These are phyloP conservation scores for Telfairia occidentalis DNA, from an alignment of 331 rosid species.

Conservation along the genomic window DNA sequence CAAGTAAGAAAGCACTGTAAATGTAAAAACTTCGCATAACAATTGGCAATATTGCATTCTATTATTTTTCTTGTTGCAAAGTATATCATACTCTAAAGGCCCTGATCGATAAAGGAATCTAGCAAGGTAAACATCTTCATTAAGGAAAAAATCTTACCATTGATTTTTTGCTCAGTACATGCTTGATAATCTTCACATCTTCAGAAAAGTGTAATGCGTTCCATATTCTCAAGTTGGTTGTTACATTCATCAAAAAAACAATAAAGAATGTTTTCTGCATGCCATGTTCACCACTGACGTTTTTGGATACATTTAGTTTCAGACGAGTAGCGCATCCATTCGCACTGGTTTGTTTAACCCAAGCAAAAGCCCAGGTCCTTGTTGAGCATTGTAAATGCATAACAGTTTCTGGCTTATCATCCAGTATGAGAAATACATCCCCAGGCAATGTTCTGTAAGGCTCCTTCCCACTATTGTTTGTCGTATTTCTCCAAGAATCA, in stretches of 20 bases:
- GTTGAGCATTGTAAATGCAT: neutral
- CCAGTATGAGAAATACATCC: constrained; percentile 10
- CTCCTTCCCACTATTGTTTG: neutral
- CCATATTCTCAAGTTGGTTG: constrained; percentile 32
- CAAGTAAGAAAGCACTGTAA: neutral
- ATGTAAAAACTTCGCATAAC: neutral
- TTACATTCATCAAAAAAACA: constrained; percentile 24
- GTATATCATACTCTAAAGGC: neutral
- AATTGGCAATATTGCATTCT: neutral
- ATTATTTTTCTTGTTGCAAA: neutral
- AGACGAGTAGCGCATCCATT: constrained; percentile 5
- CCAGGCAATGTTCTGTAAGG: constrained; percentile 11
- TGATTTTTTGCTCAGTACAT: constrained; percentile 25
- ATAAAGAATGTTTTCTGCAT: constrained; percentile 22
- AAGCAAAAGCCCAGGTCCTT: constrained; percentile 16
- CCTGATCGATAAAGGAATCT: neutral
- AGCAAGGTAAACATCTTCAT: neutral
- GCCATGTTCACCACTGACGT: constrained; percentile 19
- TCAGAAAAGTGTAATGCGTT: constrained; percentile 25
- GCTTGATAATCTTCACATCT: constrained; percentile 20
- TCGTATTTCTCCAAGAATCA: neutral
- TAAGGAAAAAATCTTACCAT: constrained; percentile 22
- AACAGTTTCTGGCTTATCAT: constrained; percentile 8
- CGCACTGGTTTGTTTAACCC: neutral
- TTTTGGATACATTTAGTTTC: constrained; percentile 22